These are phyloP conservation scores for Austroboletus rostrupii DNA, from an alignment of 1,284 basidiomycete genomes.

Conservation along the genomic window DNA sequence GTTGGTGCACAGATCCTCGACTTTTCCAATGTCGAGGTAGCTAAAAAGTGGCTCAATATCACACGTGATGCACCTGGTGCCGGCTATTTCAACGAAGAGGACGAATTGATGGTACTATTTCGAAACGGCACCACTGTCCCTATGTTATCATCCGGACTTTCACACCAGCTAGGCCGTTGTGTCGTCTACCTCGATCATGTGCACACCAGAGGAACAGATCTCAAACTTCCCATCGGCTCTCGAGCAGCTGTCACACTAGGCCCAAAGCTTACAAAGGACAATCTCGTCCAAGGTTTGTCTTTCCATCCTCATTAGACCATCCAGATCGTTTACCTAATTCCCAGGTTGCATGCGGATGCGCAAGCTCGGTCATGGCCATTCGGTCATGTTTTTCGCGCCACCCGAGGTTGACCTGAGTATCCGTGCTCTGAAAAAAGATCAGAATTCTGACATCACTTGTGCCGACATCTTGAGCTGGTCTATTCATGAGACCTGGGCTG, in stretches of 20 bases:
- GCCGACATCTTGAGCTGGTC: constrained; percentile 40
- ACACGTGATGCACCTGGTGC: not conserved
- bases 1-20: not conserved
- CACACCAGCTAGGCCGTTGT: not conserved
- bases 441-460: constrained; percentile 13
- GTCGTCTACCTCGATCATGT: not conserved
- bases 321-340: no score
- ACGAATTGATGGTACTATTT: not conserved
- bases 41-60: not conserved
- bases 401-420: constrained; percentile 40
- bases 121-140: not conserved
- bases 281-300: not conserved
- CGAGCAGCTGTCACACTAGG: not conserved
- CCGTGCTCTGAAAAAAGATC: constrained; percentile 19
- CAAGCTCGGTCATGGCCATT: constrained; percentile 43
- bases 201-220: not conserved
- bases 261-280: not conserved
- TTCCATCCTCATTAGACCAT: no score
- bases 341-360: constrained; percentile 47
- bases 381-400: constrained; percentile 46
- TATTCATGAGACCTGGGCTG: constrained; percentile 39
- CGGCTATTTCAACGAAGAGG: not conserved
- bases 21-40: not conserved
- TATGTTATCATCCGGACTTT: not conserved
- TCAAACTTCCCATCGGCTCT: not conserved